Base-by-base conservation (phyloP, 495 filamentous ascomycete genomes). In the Neurospora africana region DNA sequence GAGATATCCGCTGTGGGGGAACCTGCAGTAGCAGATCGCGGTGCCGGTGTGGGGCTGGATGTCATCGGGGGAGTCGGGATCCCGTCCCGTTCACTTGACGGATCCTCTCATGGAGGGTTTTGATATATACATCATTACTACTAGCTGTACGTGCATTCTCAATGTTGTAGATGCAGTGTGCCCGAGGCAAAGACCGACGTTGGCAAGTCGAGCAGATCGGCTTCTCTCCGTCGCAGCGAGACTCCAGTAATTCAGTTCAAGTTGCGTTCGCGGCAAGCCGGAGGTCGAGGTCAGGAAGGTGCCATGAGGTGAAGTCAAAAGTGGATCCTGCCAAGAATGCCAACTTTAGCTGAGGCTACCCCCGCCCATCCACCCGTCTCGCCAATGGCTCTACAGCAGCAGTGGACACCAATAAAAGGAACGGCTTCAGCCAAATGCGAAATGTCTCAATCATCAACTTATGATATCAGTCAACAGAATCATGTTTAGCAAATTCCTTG, bases 131-230 rank as follows among this genome's bases (percentile, higher is more conserved):
- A 40, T 83, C 81, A 19, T 79, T 81, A 38, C 80, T 81, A 38
- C 80, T 83, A 0, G 79, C 81, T 8, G 81, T 80, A 11, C 81
- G 78, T 3, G 72, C 71, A 23, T 76, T 78, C 35, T 81, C 77
- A 72, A 81, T 79, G 5, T 81, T 78, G 75, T 82, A 85, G 8
- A 83, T 76, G 58, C 83, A 85, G 30, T 74, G 77, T 19, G 81
- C 73, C 23, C 81, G 78, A 17, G 75, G 70, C 67, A 82, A 76
- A 9, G 78, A 78, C 10, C 83, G 80, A 5, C 80, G 77, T 61
- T 72, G 72, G 40, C 84, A 86, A 8, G 81, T 79, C 21, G 79
- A 82, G 76, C 84, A 85, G 43, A 85, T 80, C 36, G 84, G 83
- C 72, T 83, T 86, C 10, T 36, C 74, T 9, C 83, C 83, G 71